A percentile compares a stretch with the other conserved stretches of the same genome.
phyloP scores from a whole-genome alignment of 1,284 basidiomycete species.

The Xerocomus minutiporus region DNA sequence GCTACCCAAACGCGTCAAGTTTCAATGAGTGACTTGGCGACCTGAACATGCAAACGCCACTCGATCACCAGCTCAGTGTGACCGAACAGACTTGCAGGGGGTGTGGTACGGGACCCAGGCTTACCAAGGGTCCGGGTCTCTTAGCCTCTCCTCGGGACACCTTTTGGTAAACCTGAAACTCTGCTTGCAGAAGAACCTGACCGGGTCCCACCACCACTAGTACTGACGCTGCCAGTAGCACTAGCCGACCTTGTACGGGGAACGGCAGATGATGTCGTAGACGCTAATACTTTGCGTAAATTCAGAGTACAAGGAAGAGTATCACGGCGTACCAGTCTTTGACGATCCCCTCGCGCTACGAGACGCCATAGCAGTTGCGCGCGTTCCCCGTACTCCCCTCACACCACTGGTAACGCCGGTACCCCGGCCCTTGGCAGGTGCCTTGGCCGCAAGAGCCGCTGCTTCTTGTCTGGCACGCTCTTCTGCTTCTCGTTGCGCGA shows the following conservation, averaged over 20 bases:
- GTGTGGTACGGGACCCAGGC: background rate
- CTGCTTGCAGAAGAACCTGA: conserved; percentile 26
- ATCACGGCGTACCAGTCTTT: conserved; percentile 19
- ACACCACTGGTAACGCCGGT: conserved; percentile 39
- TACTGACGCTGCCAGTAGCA: conserved; percentile 24
- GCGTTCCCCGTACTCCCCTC: conserved; percentile 53
- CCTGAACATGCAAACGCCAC: background rate
- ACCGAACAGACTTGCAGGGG: background rate
- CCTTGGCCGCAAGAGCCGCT: conserved; percentile 18
- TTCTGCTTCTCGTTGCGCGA: conserved; percentile 30
- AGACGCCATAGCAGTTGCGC: conserved; percentile 36
- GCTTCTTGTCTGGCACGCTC: conserved; percentile 30
- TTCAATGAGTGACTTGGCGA: conserved; percentile 2
- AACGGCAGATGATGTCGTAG: conserved; percentile 16
- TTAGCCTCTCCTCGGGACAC: conserved; percentile 25
- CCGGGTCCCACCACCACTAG: conserved; percentile 17
- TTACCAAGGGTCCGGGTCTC: background rate
- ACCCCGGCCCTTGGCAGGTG: conserved; percentile 31
- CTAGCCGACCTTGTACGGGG: conserved; percentile 28
- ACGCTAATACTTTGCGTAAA: conserved; percentile 16
- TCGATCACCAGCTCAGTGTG: background rate
- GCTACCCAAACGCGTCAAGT: background rate
- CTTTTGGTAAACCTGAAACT: conserved; percentile 25
- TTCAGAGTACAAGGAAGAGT: background rate
- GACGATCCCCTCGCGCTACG: conserved; percentile 32